Base-by-base conservation (phyloP, 495 filamentous ascomycete species). In the Neurospora sp. region DNA sequence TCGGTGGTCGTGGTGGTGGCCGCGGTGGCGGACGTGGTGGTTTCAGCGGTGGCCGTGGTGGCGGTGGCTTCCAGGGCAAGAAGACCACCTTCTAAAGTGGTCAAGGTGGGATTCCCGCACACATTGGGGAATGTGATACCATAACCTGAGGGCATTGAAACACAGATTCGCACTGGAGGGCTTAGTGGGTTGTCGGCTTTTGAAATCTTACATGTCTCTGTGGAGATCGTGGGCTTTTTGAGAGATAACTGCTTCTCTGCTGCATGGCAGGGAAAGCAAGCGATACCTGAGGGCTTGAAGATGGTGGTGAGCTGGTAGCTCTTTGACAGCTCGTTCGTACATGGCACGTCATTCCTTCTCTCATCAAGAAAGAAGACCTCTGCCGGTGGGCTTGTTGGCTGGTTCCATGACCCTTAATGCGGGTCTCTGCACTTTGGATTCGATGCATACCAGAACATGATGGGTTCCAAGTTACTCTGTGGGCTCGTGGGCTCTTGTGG, bases 71-170 rank as follows among this genome's bases (percentile, higher is more conserved):
- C 88, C 87, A 93, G 85, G 96, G 96, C 78, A 91, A 91, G 87
- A 97, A 96, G 90, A 90, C 89, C 82, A 96, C 91, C 76, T 98
- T 99, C 81, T 93, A 92, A 88, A 75, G 74, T 79, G 75, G 39
- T 76, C 40, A 59, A 59, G 48, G 35, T 59, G 48, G 48, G 48
- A 59, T 59, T 59, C 48, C 37, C 35, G 83, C 81, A 80, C 83
- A 83, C 82, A 80, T 73, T 77, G 75, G 75, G 73, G 73, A 78
- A 72, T 73, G 66, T 77, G 79, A 59, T 59, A 31, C 48, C 48
- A 59, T 59, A 27, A 59, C 48, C 77, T 79, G 83, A 84, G 83
- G 83, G 82, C 80, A 81, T 77, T 80, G 77, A 72, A 71, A 41
- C 70, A 41, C 70, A 73, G 70, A 76, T 73, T 78, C 79, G 77